Conservation (phyloP, 306 rosid genomes). For the Vicia sativa region DNA sequence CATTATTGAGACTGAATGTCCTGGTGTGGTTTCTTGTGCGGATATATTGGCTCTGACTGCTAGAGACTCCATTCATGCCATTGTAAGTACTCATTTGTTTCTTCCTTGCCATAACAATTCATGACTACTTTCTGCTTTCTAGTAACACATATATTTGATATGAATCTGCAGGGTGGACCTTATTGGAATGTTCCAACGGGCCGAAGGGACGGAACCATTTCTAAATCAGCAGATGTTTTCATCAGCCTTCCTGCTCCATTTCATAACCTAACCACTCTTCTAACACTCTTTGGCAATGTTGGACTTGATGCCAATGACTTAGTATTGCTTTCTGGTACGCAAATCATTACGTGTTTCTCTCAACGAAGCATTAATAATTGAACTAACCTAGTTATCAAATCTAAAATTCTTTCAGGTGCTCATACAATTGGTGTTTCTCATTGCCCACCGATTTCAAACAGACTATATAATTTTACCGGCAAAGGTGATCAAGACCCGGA, state of each 20-base stretch:
- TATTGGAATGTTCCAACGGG: constrained; percentile 90
- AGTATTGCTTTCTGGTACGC: constrained; percentile 74
- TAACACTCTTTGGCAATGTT: constrained; percentile 46
- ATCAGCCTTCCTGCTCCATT: constrained; percentile 64
- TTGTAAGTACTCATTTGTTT: constrained; percentile 49
- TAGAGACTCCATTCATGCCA: constrained; percentile 71
- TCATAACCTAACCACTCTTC: constrained; percentile 60
- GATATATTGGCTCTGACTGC: constrained; percentile 68
- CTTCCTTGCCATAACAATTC: neutral
- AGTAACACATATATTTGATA: neutral
- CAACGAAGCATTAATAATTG: neutral
- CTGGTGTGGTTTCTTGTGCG: constrained; percentile 85
- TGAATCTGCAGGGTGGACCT: constrained; percentile 83
- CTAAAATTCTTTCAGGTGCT: constrained; percentile 52
- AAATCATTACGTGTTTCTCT: neutral
- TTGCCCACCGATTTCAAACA: constrained; percentile 57
- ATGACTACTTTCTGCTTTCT: neutral
- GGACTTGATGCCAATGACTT: constrained; percentile 78
- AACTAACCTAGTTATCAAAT: constrained; percentile 1
- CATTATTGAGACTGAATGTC: constrained; percentile 76
- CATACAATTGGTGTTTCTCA: constrained; percentile 86
- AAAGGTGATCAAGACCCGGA: constrained; percentile 73
- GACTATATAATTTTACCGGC: constrained; percentile 76
- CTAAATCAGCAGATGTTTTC: constrained; percentile 47
- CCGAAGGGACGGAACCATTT: constrained; percentile 72